Evolutionary conservation across 805 yeast genomes (phyloP), one percentile per base, ranked within the genome.

Genomic region (Yarrowia sp.): DNA sequence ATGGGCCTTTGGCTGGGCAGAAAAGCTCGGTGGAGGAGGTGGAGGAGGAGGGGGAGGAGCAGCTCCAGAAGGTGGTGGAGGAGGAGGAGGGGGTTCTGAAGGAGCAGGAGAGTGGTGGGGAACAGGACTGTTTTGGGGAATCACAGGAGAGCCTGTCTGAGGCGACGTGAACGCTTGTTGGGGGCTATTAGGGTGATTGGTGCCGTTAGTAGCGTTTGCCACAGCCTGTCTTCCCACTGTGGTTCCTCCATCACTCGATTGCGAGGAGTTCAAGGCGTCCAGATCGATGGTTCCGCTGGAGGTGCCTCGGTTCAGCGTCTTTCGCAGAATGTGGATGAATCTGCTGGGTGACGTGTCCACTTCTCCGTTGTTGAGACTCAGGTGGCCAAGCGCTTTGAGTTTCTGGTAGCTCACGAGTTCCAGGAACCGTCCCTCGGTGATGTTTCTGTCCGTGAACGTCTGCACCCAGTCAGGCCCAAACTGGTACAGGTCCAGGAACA

Each of bases 381-480:
- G 80, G 74, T 72, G 81, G 81, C 76, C 80, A 44, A 77, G 71
- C 34, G 72, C 68, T 70, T 77, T 79, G 80, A 91, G 83, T 36
- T 85, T 83, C 52, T 87, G 91, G 74, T 89, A 89, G 50, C 87
- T 90, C 60, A 86, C 83, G 71, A 92, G 79, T 61, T 84, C 86
- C 30, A 92, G 76, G 72, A 92, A 92, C 34, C 83, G 79, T 55
- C 85, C 83, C 0, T 92, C 92, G 10, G 82, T 79, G 2, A 92
- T 79, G 61, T 85, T 84, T 69, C 86, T 81, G 50, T 81, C 81
- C 47, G 79, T 78, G 76, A 92, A 89, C 17, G 87, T 83, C 5
- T 81, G 84, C n/a, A 84, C 79, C 97, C 97, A 92, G 14, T 87
- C 80, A 3, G 82, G 84, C 71, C 89, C 88, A 77, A 92, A 92